Evolutionary conservation across 2,329 filamentous ascomycete species (phyloP), one percentile per base, ranked within the genome.

Genomic region (Domatiomyces catenatus): DNA sequence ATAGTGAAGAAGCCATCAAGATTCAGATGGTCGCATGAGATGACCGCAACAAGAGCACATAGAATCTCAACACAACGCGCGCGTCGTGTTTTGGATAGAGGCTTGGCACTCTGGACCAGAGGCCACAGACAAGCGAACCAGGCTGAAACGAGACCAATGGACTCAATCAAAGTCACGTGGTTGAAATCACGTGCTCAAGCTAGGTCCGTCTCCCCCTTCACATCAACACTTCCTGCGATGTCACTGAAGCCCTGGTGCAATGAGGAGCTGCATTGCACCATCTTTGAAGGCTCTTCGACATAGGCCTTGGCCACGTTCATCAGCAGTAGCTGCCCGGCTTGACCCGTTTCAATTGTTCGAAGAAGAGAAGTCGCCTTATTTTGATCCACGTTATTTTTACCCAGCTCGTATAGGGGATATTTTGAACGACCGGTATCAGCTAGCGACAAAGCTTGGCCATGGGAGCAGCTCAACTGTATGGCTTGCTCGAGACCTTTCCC

Each of bases 401-500:
- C 63, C 66, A 1, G 63, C 64, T 6, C 59, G 54, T 0, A 53
- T 66, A 0, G 65, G 67, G 1, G 58, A 71, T 7, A 51, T 66
- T 1, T 62, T 69, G 2, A 54, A 58, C 0, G 44, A 55, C 8
- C 50, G 57, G 2, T 71, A 61, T 43, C 62, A 71, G 54, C 50
- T 39, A 15, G 32, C 32, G 5, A 39, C 10, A 5, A 67, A 67
- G 54, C 50, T 67, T 15, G 65, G 65, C 36, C 67, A 60, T 58
- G 65, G 66, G 52, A 36, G 61, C 36, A 64, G 49, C 19, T 68
- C 64, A 20, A 68, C 64, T 0, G 61, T 57, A 8, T 68, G 65
- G 66, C 62, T 68, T 52, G 63, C 63, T 45, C 57, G 62, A 43
- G 65, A 67, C 19, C 62, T 66, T 56, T 36, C 32, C 3, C 32